Evolutionary conservation across 208 protist genomes (phyloP).

Genomic region (Leptomonas pyrrhocoris): DNA sequence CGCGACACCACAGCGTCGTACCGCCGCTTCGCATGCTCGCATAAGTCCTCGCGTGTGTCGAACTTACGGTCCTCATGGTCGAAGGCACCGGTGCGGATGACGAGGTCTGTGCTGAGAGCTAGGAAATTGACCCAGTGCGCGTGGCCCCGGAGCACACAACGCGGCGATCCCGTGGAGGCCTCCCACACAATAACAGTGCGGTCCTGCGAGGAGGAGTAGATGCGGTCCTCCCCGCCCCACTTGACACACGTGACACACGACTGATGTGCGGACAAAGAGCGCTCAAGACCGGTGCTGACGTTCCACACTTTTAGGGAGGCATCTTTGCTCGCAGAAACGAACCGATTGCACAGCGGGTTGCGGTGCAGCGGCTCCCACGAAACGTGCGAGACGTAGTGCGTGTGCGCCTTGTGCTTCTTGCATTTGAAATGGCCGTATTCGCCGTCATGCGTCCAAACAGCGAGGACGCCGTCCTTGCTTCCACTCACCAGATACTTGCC

Average conservation of each 20-base stretch:
- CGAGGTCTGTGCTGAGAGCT: constrained; percentile 97
- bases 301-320: constrained; percentile 92
- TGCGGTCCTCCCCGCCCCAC: constrained; percentile 94
- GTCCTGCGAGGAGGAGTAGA: constrained; percentile 97
- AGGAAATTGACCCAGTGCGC: constrained; percentile 99
- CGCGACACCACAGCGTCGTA: constrained; percentile 85
- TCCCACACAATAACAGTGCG: constrained; percentile 97
- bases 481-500: constrained; percentile 92
- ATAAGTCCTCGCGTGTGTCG: constrained; percentile 51
- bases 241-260: constrained; percentile 96
- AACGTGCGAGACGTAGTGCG: constrained; percentile 95
- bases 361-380: constrained; percentile 97
- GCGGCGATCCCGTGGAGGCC: constrained; percentile 65
- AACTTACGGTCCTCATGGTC: constrained; percentile 91
- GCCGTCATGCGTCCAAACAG: constrained; percentile 92
- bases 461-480: constrained; percentile 93
- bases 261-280: constrained; percentile 96
- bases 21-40: constrained; percentile 63
- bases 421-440: constrained; percentile 80
- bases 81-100: constrained; percentile 95
- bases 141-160: constrained; percentile 94
- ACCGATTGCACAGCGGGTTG: constrained; percentile 77
- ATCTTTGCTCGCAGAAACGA: constrained; percentile 95
- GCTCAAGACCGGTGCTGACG: constrained; percentile 58
- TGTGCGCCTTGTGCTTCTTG: constrained; percentile 91